Percentiles rank a stretch among this genome's conserved stretches.
Evolutionary conservation across 2,329 filamentous ascomycete genomes (phyloP).

Genomic region (Stagonosporopsis cucurbitacearum): DNA sequence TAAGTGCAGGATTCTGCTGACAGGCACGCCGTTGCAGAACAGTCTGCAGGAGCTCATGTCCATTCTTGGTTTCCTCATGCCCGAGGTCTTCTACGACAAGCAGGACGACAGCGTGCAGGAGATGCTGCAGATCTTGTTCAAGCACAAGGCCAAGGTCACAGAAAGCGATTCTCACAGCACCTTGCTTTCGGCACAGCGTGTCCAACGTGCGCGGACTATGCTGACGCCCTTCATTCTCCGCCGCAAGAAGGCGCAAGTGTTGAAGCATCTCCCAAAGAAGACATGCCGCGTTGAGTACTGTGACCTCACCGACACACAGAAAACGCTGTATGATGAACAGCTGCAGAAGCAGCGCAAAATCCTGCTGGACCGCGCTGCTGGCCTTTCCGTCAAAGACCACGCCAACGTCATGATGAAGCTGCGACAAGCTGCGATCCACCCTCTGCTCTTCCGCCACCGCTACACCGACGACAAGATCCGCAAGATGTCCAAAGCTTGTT

Average conservation of each 20-base stretch:
- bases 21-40: constrained; percentile 91
- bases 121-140: constrained; percentile 85
- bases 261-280: constrained; percentile 82
- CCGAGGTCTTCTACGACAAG: constrained; percentile 73
- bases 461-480: constrained; percentile 77
- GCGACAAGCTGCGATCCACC: constrained; percentile 90
- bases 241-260: constrained; percentile 89
- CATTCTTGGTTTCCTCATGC: constrained; percentile 92
- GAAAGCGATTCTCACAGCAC: constrained; percentile 75
- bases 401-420: constrained; percentile 79
- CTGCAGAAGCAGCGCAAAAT: constrained; percentile 68
- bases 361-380: constrained; percentile 63
- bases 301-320: constrained; percentile 75
- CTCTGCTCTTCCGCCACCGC: constrained; percentile 81
- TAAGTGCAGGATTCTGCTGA: constrained; percentile 84
- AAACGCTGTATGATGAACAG: constrained; percentile 73
- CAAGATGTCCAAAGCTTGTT: constrained; percentile 78
- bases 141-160: constrained; percentile 84
- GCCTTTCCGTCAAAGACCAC: constrained; percentile 61
- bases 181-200: constrained; percentile 84
- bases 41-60: constrained; percentile 92
- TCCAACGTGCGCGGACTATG: constrained; percentile 86
- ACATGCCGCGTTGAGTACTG: constrained; percentile 79
- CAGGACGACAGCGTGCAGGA: constrained; percentile 68
- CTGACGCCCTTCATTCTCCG: constrained; percentile 94